Conservation (phyloP, 2,329 filamentous ascomycete genomes). For the Phyllosticta paracitricarpa region DNA sequence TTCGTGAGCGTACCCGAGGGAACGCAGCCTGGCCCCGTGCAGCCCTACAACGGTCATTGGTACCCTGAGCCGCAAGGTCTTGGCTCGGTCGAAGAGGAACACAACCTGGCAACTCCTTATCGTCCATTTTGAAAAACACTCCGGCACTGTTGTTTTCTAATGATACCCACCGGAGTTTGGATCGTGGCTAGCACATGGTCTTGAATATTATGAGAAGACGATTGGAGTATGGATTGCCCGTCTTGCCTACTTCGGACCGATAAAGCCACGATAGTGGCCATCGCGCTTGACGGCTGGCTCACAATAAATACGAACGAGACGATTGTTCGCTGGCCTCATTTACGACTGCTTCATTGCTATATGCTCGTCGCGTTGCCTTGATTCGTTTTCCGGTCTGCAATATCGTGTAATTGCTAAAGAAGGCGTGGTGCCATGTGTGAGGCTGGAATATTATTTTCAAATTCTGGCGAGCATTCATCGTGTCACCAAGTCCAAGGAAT, state of each 20-base stretch:
- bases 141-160: constrained; percentile 8
- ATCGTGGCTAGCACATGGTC: neutral
- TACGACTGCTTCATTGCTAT: neutral
- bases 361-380: neutral
- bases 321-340: neutral
- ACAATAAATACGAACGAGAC: neutral
- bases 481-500: neutral
- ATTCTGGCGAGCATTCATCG: neutral
- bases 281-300: neutral
- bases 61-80: neutral
- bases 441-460: neutral
- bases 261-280: neutral
- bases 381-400: neutral
- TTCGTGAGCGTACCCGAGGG: neutral
- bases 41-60: constrained; percentile 5
- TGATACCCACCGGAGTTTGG: constrained; percentile 3
- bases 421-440: neutral
- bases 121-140: constrained; percentile 5
- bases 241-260: neutral
- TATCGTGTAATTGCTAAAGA: neutral
- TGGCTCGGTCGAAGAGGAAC: constrained; percentile 8
- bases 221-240: neutral
- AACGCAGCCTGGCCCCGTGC: constrained; percentile 3
- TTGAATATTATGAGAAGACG: neutral
- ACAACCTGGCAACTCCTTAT: neutral